Evolutionary conservation across 2,329 filamentous ascomycete genomes (phyloP).

Genomic region (Penicillium rolfsii): DNA sequence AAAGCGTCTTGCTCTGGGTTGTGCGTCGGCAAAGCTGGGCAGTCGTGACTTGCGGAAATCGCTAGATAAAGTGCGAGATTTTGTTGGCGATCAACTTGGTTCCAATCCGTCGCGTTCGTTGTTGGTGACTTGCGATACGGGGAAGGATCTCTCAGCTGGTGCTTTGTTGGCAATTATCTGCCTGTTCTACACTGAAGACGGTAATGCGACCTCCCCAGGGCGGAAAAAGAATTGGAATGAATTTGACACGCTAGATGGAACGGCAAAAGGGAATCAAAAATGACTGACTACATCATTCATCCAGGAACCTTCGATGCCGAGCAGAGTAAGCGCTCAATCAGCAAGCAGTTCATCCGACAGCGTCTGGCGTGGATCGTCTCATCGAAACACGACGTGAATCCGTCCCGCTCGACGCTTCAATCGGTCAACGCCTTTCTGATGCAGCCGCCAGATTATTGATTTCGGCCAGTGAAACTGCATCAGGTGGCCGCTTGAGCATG

Average conservation of each 20-base stretch:
- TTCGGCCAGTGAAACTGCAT: constrained; percentile 6
- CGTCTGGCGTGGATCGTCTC: constrained; percentile 82
- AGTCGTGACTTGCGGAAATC: constrained; percentile 79
- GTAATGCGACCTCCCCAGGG: constrained; percentile 38
- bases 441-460: constrained; percentile 47
- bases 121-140: constrained; percentile 73
- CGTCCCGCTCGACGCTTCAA: constrained; percentile 81
- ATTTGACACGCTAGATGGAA: constrained; percentile 28
- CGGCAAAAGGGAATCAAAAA: constrained; percentile 23
- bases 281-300: constrained; percentile 14
- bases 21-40: constrained; percentile 74
- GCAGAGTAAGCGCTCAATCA: constrained; percentile 50
- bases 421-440: constrained; percentile 91
- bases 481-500: constrained; percentile 5
- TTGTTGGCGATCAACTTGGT: constrained; percentile 49
- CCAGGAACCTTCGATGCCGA: constrained; percentile 38
- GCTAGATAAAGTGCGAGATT: constrained; percentile 64
- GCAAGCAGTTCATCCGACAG: constrained; percentile 76
- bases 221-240: constrained; percentile 3
- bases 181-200: constrained; percentile 68
- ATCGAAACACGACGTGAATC: constrained; percentile 76
- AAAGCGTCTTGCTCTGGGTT: constrained; percentile 59
- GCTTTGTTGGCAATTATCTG: constrained; percentile 76
- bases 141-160: constrained; percentile 79
- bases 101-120: constrained; percentile 41